Conservation (phyloP, 768 basidiomycete genomes). For the Floccularia luteovirens region DNA sequence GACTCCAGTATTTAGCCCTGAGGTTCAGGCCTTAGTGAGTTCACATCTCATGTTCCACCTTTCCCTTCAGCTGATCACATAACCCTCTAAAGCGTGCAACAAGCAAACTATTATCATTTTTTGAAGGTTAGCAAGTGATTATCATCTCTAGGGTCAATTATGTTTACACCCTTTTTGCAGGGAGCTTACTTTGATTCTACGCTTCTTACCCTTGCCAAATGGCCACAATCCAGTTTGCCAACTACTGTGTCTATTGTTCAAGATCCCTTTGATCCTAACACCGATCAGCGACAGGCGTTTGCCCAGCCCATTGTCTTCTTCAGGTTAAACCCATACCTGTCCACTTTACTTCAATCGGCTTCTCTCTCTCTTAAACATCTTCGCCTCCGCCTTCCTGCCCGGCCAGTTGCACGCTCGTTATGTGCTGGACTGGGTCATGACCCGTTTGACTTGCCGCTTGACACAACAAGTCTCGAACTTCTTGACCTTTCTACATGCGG, state of each 20-base stretch:
- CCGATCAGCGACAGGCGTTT: slow-evolving; percentile 30
- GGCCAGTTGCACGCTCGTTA: slow-evolving; percentile 43
- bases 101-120: slow-evolving; percentile 77
- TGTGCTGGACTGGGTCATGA: slow-evolving; percentile 8
- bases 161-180: slow-evolving; percentile 19
- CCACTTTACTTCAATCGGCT: slow-evolving; percentile 35
- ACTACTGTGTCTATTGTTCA: slow-evolving; percentile 56
- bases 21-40: slow-evolving; percentile 82
- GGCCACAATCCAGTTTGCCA: slow-evolving; percentile 43
- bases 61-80: slow-evolving; percentile 2
- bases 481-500: slow-evolving; percentile 75
- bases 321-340: slow-evolving; percentile 45
- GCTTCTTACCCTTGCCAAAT: slow-evolving; percentile 52
- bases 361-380: slow-evolving; percentile 47
- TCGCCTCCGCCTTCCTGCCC: slow-evolving; percentile 64
- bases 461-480: too few relatives aligned
- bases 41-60: background rate
- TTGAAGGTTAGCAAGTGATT: slow-evolving; percentile 40
- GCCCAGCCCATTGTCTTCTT: slow-evolving; percentile 91
- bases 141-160: background rate
- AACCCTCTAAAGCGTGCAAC: slow-evolving; percentile 42
- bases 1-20: slow-evolving; percentile 48
- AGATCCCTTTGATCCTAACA: slow-evolving; percentile 43
- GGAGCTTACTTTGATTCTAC: slow-evolving; percentile 82
- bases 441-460: slow-evolving; percentile 29